Evolutionary conservation across 805 yeast species (phyloP), one percentile per base, ranked within the genome.

Genomic region (Wickerhamiella parazyma): DNA sequence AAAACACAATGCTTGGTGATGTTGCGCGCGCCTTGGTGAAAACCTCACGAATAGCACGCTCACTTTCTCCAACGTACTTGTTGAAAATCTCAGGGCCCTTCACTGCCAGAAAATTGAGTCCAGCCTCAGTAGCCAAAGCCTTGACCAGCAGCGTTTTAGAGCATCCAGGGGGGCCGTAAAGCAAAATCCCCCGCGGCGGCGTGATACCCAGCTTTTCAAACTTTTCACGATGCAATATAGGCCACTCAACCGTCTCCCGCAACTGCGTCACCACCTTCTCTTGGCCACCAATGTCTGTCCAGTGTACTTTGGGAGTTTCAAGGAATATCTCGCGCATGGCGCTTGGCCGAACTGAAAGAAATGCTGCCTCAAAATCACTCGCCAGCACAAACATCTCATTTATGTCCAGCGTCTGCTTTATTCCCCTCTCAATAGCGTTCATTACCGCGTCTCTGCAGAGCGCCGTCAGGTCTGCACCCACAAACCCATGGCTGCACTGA

Each of bases 141-240:
- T 89, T 89, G 1, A 96, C 97, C 0, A 94, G 84, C 48, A 89
- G 63, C 0, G 98, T 89, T 55, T 89, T 89, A 9, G 96, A 87
- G 65, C 97, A 89, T 12, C 98, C 98, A 0, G 98, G 97, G 1
- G 99, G 99, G 0, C 99, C 99, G 60, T 91, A 91, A 17, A 91
- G 66, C 38, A 91, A 62, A 1, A 91, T 80, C 29, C 99, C 99
- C 51, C 84, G 81, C 3, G 99, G 99, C 0, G 97, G 86, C 35
- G 73, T 67, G 3, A 91, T 78, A 0, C 97, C 97, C 11, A 91
- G 67, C 34, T 72, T 66, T 16, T 67, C 67, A 59, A 91, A 91
- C 0, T 94, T 70, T 0, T 76, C 86, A 0, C 82, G 70, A 1
- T 91, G 89, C 45, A 79, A 80, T 22, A 91, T 64, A 0, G 99